Evolutionary conservation across 768 basidiomycete species (phyloP).

Genomic region (Kondoa malvinella): DNA sequence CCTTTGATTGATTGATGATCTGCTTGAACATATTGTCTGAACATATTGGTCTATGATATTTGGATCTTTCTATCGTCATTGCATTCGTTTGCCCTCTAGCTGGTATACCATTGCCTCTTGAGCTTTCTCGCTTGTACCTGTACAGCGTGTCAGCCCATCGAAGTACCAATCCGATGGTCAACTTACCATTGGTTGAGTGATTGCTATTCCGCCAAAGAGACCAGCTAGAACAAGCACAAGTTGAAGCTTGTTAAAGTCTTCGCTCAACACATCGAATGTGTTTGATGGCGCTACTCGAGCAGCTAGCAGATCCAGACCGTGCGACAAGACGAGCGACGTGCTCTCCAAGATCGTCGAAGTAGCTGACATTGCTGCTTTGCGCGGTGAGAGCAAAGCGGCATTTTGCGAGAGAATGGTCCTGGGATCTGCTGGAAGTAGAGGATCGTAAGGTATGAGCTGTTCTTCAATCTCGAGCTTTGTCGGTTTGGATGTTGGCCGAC

Average conservation of each 20-base stretch:
- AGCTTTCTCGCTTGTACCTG: neutral
- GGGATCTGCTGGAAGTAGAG: conserved; percentile 54
- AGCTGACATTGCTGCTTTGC: conserved; percentile 51
- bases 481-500: conserved; percentile 59
- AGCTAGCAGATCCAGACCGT: conserved; percentile 76
- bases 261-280: conserved; percentile 80
- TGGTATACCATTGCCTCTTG: neutral
- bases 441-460: conserved; percentile 67
- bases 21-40: too few species aligned
- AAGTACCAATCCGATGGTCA: neutral
- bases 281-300: conserved; percentile 69
- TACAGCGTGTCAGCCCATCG: neutral
- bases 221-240: conserved; percentile 64
- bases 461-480: conserved; percentile 69
- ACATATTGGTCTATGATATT: too few species aligned
- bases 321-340: conserved; percentile 69
- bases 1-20: too few species aligned
- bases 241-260: conserved; percentile 84
- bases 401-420: conserved; percentile 38
- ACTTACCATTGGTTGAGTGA: neutral
- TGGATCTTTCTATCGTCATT: too few species aligned
- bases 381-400: conserved; percentile 42
- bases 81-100: neutral
- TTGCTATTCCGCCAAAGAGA: conserved; percentile 29
- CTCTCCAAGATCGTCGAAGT: conserved; percentile 77